Conservation (phyloP, 129 eudicot species). For the Flaveria robusta region DNA sequence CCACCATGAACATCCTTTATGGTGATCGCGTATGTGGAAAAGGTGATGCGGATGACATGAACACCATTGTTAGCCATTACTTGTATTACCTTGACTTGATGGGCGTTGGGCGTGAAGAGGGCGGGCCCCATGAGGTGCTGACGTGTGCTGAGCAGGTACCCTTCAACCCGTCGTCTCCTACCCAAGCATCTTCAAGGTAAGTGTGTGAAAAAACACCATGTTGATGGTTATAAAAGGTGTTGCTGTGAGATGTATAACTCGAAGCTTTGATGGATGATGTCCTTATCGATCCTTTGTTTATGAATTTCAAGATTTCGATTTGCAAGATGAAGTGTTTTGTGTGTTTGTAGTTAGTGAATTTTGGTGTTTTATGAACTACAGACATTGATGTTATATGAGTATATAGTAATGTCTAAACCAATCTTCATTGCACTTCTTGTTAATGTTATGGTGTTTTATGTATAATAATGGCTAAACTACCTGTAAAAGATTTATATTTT, state of each 20-base stretch:
- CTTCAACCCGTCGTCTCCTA: slow-evolving; percentile 37
- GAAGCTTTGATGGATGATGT: slow-evolving; percentile 21
- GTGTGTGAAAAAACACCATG: slow-evolving; percentile 1
- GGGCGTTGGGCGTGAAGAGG: slow-evolving; percentile 88
- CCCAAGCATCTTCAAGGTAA: slow-evolving; percentile 39
- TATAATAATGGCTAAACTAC: no score
- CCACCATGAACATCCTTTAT: slow-evolving; percentile 81
- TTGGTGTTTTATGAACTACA: slow-evolving; percentile 37
- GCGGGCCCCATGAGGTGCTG: slow-evolving; percentile 72
- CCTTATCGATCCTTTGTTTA: slow-evolving; percentile 25
- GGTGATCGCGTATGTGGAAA: slow-evolving; percentile 82
- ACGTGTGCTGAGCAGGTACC: slow-evolving; percentile 41
- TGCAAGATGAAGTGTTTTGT: slow-evolving; percentile 22
- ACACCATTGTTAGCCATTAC: slow-evolving; percentile 69
- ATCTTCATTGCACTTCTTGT: background rate
- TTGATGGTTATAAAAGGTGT: slow-evolving; percentile 20
- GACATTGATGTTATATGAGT: slow-evolving; percentile 10
- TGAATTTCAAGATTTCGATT: slow-evolving; percentile 21
- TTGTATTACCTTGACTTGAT: slow-evolving; percentile 75
- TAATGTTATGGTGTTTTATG: background rate
- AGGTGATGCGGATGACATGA: slow-evolving; percentile 81
- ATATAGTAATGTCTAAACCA: background rate
- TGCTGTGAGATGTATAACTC: slow-evolving; percentile 30
- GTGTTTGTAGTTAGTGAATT: slow-evolving; percentile 37
- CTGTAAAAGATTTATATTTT: background rate